These are phyloP conservation scores for Butyriboletus loyo DNA, from an alignment of 768 basidiomycete genomes.

Conservation along the genomic window DNA sequence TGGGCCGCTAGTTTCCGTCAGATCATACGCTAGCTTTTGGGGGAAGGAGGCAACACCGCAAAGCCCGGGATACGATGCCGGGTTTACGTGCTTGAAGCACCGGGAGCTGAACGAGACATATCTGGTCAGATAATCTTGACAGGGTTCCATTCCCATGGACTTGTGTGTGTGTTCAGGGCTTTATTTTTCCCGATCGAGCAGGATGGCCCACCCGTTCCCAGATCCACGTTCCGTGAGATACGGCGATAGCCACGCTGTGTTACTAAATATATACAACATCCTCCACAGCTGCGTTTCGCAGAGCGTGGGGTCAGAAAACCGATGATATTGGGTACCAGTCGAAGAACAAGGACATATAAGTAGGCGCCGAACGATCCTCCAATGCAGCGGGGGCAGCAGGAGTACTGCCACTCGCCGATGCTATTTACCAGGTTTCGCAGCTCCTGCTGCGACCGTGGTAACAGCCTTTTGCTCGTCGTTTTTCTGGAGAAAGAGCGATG, in stretches of 20 bases:
- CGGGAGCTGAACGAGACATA: constrained; percentile 7
- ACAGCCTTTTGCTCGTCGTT: constrained; percentile 49
- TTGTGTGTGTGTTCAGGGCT: neutral
- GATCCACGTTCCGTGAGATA: constrained; percentile 24
- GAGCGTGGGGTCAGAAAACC: neutral
- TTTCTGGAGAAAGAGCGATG: constrained; percentile 38
- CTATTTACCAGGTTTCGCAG: constrained; percentile 35
- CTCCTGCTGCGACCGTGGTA: constrained; percentile 20
- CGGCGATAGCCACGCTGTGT: constrained; percentile 20
- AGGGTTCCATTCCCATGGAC: constrained; percentile 9
- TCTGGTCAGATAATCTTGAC: constrained; percentile 13
- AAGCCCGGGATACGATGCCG: constrained; percentile 27
- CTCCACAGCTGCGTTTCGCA: neutral
- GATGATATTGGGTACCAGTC: constrained; percentile 17
- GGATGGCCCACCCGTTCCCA: constrained; percentile 1
- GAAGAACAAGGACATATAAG: constrained; percentile 10
- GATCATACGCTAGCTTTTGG: constrained; percentile 1
- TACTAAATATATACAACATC: constrained; percentile 11
- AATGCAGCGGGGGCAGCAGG: neutral
- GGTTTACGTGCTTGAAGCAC: constrained; percentile 6
- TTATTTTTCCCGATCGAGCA: constrained; percentile 16
- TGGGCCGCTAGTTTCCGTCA: constrained; percentile 21
- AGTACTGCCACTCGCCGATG: constrained; percentile 23
- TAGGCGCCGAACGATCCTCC: constrained; percentile 14
- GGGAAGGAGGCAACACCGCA: constrained; percentile 14